Base-by-base conservation (phyloP, 2,329 filamentous ascomycete genomes). In the Phyllosticta paracitricarpa region DNA sequence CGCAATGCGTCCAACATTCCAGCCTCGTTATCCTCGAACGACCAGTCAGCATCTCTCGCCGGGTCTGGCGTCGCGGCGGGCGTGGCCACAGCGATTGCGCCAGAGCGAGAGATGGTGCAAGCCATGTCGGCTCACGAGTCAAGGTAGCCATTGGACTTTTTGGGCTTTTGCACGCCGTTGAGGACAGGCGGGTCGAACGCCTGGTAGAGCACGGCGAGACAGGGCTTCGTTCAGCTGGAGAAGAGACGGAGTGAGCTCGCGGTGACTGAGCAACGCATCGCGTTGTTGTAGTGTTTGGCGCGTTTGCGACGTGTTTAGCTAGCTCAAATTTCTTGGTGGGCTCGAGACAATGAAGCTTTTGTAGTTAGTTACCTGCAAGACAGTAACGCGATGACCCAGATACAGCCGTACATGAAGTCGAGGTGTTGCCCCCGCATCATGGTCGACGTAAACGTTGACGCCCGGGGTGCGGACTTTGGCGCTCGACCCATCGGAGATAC, bases 1-100 rank as follows among this genome's bases (percentile, higher is more conserved):
- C 97, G 91, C 81, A 96, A 96, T 75, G 92, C 97, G 84, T 96
- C 96, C 91, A 97, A 97, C 78, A 91, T 97, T 0, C 94, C 94
- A 65, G 87, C 87, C 80, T 97, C 92, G 65, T 96, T 89, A 73
- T 99, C 93, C 64, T 97, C 80, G 2, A 89, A 92, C 35, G 93
- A 93, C 80, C 97, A 93, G 62, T 97, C 97, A 61, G 97, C 94
- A 63, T 94, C 94, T 70, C 99, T 61, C 3, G 58, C 59, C 3
- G 73, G 72, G 51, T 72, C 65, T 1, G 75, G 75, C 0, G 63
- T 63, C 4, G 60, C 6, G 0, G 61, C 55, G 0, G 72, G 72
- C 0, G 72, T 76, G 4, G 77, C 59, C 1, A 79, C 67, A 0
- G 67, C 14, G 64, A 9, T 75, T 65, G 1, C 71, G 66, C 12